Conservation (phyloP, 2,329 filamentous ascomycete genomes). For the Colletotrichum salicis region DNA sequence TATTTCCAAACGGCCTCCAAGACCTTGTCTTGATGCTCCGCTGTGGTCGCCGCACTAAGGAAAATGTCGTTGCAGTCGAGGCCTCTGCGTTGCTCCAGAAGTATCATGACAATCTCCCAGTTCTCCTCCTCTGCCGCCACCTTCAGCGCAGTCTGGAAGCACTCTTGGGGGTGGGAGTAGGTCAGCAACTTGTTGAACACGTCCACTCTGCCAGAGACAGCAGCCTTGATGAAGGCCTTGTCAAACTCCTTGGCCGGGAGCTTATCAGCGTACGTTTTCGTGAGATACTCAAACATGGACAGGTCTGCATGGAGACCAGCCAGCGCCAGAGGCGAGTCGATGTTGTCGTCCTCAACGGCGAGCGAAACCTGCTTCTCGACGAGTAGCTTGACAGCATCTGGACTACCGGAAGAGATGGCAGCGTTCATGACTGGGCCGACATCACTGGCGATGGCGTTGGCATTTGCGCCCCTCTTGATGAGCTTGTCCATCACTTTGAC, state of each 20-base stretch:
- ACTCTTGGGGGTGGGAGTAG: conserved; percentile 45
- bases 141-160: conserved; percentile 48
- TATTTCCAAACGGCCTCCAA: conserved; percentile 52
- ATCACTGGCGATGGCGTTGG: conserved; percentile 45
- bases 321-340: conserved; percentile 49
- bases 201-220: conserved; percentile 50
- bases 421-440: conserved; percentile 51
- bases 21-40: conserved; percentile 48
- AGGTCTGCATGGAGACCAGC: conserved; percentile 51
- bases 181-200: conserved; percentile 51
- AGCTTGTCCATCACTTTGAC: conserved; percentile 54
- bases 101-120: conserved; percentile 50
- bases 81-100: conserved; percentile 46
- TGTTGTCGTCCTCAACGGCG: conserved; percentile 42
- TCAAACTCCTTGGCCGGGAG: conserved; percentile 51
- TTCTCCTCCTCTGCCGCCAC: conserved; percentile 46
- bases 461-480: conserved; percentile 48
- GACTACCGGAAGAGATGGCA: conserved; percentile 54
- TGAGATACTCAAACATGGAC: conserved; percentile 54
- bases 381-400: conserved; percentile 51
- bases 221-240: conserved; percentile 51
- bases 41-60: conserved; percentile 44
- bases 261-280: conserved; percentile 51
- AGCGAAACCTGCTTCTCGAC: conserved; percentile 51
- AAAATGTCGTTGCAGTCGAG: conserved; percentile 51